These are phyloP conservation scores for Gigaspora rosea DNA, from an alignment of 192 early-diverging fungal species.

Conservation along the genomic window DNA sequence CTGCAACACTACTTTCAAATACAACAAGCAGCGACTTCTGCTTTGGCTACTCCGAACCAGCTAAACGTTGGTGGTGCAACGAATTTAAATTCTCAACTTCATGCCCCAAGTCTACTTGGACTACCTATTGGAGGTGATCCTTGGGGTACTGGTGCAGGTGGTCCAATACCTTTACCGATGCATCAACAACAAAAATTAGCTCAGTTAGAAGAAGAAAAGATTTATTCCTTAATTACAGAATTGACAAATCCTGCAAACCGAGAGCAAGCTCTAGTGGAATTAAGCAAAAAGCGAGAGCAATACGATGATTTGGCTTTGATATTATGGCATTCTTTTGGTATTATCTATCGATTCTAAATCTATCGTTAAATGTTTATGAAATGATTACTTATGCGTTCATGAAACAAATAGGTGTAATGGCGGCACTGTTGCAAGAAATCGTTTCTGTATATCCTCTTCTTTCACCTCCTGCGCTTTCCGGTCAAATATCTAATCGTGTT, in stretches of 20 bases:
- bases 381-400: neutral
- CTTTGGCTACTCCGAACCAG: slow-evolving; percentile 30
- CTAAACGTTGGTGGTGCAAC: slow-evolving; percentile 35
- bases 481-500: slow-evolving; percentile 89
- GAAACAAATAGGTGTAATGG: slow-evolving; percentile 76
- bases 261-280: slow-evolving; percentile 91
- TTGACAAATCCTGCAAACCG: slow-evolving; percentile 73
- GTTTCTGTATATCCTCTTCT: slow-evolving; percentile 93
- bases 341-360: neutral
- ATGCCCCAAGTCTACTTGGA: slow-evolving; percentile 31
- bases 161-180: slow-evolving; percentile 33
- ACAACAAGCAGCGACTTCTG: slow-evolving; percentile 35
- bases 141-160: slow-evolving; percentile 33
- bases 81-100: slow-evolving; percentile 26
- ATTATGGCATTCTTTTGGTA: slow-evolving; percentile 97
- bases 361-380: slow-evolving; percentile 2
- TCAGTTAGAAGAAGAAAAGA: slow-evolving; percentile 76
- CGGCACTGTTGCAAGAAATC: slow-evolving; percentile 94
- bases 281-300: slow-evolving; percentile 92
- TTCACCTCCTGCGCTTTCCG: slow-evolving; percentile 82
- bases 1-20: slow-evolving; percentile 53
- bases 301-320: slow-evolving; percentile 94
- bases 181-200: slow-evolving; percentile 47
- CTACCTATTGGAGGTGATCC: slow-evolving; percentile 16
- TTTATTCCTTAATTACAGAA: slow-evolving; percentile 86